These are phyloP conservation scores for Neocallimastix lanati DNA, from an alignment of 192 early-diverging fungal genomes.

Conservation along the genomic window DNA sequence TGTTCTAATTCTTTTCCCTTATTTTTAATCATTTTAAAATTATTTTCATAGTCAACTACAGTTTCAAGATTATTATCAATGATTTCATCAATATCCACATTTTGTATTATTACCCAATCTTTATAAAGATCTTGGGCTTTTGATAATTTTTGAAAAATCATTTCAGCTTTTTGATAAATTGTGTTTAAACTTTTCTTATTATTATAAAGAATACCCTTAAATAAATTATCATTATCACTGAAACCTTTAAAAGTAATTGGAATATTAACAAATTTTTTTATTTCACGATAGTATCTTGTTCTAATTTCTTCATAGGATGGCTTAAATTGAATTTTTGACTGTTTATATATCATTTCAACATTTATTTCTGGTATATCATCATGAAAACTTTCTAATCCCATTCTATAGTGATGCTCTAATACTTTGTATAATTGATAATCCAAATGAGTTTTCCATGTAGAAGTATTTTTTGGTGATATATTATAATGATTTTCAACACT, in stretches of 20 bases:
- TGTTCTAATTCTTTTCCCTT: slow-evolving; percentile 40
- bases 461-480: slow-evolving; percentile 15
- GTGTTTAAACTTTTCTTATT: slow-evolving; percentile 16
- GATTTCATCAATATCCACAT: slow-evolving; percentile 25
- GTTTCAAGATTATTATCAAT: slow-evolving; percentile 19
- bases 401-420: slow-evolving; percentile 26
- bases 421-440: slow-evolving; percentile 40
- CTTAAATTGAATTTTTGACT: slow-evolving; percentile 27
- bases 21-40: slow-evolving; percentile 27
- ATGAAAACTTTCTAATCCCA: slow-evolving; percentile 26
- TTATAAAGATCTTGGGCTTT: slow-evolving; percentile 26
- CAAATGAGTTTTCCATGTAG: slow-evolving; percentile 30
- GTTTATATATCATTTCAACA: slow-evolving; percentile 31
- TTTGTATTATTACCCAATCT: slow-evolving; percentile 35
- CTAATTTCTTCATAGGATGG: slow-evolving; percentile 37
- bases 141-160: slow-evolving; percentile 22
- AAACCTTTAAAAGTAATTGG: slow-evolving; percentile 25
- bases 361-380: slow-evolving; percentile 29
- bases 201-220: slow-evolving; percentile 21
- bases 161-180: slow-evolving; percentile 28
- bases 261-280: slow-evolving; percentile 40
- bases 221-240: slow-evolving; percentile 16
- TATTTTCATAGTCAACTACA: slow-evolving; percentile 24
- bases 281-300: slow-evolving; percentile 43
- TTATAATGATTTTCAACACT: slow-evolving; percentile 5